Base-by-base conservation (phyloP, 139 green algal genomes). In the Chlamydomonas applanata region DNA sequence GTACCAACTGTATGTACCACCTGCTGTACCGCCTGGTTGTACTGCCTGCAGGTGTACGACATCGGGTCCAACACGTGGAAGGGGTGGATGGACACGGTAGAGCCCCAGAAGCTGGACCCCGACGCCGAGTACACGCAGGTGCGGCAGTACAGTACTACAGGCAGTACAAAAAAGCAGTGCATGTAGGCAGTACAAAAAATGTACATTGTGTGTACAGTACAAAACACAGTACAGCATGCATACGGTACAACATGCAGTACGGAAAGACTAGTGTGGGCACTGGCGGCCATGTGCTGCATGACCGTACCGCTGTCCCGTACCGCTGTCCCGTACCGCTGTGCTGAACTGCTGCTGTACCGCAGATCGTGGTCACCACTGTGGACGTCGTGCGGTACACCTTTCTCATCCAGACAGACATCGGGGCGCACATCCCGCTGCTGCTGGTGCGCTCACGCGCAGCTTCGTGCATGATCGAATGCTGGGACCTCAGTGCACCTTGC, bases 331-430 rank as follows among this genome's bases (percentile, higher is more conserved):
- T 19, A 14, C 53, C 22, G 13, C 20, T 5, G 53, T 62, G 24
- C 53, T 62, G 53, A 56, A 14, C 20, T 62, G 53, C 24, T 29
- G 53, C 75, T 68, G 62, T 88, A 63, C 72, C 65, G 32, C 80
- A 89, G 59, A 91, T 93, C 64, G 89, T 92, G 68, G 85, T 92
- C 5, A 86, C 83, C 13, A 93, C 89, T 0, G 72, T 85, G 56
- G 89, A 93, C 71, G 78, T 75, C 1, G 78, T 79, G 46, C 77
- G 81, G 46, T 92, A 89, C 85, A 85, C 75, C 35, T 88, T 84
- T 72, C 69, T 92, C 22, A 68, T 93, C 16, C 76, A 79, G 14
- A 61, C 85, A 3, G 65, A 67, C 44, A 67, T 79, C 11, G 20
- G 25, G 17, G 63, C 73, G 19, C 54, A 74, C 69, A 33, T 80